phyloP scores from a whole-genome alignment of 495 filamentous ascomycete genomes.

The Penicillium chermesinum region DNA sequence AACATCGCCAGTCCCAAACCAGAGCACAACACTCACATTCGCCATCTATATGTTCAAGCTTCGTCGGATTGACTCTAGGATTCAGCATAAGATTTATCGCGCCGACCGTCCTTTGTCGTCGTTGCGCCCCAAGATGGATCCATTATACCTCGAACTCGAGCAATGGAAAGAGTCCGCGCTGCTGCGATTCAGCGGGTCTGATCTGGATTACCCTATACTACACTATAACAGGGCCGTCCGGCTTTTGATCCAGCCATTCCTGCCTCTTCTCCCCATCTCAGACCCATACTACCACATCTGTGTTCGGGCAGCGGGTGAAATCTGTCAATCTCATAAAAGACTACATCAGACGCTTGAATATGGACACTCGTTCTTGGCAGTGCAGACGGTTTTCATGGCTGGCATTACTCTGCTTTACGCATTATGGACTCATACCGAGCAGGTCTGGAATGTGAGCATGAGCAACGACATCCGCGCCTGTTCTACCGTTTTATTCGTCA shows the following conservation, averaged over 20 bases:
- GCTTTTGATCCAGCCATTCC: constrained; percentile 48
- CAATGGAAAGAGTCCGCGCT: constrained; percentile 46
- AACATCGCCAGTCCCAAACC: constrained; percentile 25
- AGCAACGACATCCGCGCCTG: constrained; percentile 53
- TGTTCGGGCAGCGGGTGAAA: constrained; percentile 45
- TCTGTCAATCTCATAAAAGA: constrained; percentile 51
- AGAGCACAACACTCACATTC: constrained; percentile 42
- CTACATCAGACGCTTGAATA: constrained; percentile 50
- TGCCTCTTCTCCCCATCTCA: constrained; percentile 43
- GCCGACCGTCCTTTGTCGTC: constrained; percentile 45
- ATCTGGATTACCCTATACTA: constrained; percentile 47
- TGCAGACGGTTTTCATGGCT: constrained; percentile 53
- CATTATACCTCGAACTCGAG: constrained; percentile 45
- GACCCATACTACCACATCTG: constrained; percentile 50
- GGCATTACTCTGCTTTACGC: constrained; percentile 50
- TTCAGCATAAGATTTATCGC: constrained; percentile 51
- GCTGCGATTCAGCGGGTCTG: constrained; percentile 31
- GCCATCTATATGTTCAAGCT: constrained; percentile 47
- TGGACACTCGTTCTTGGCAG: constrained; percentile 50
- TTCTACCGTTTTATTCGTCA: constrained; percentile 50
- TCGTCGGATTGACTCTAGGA: constrained; percentile 48
- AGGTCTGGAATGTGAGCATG: constrained; percentile 48
- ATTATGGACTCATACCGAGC: constrained; percentile 41
- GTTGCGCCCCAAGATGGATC: constrained; percentile 45
- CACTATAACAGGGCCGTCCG: constrained; percentile 50